phyloP scores from a whole-genome alignment of 2,329 filamentous ascomycete genomes.

The Curvularia lunata region DNA sequence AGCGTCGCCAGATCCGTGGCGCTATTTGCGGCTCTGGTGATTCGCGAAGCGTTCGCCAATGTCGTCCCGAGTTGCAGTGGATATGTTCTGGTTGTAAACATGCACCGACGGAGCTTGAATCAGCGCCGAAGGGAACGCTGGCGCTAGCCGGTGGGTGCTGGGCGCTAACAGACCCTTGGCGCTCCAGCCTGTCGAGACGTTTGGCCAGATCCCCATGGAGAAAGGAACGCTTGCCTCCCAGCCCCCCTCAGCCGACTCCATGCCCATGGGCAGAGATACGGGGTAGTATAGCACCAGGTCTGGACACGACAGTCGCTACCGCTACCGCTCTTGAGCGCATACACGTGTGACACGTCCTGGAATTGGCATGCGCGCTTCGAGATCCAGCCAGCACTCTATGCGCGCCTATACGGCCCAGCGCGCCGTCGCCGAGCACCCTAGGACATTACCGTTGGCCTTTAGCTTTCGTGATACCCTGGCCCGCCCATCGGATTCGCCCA shows the following conservation, averaged over 20 bases:
- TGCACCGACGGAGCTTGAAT: constrained; percentile 5
- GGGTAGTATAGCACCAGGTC: neutral
- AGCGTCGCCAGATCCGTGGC: neutral
- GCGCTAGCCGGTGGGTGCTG: constrained; percentile 1
- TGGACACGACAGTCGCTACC: neutral
- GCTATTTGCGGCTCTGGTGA: constrained; percentile 2
- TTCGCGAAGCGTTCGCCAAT: constrained; percentile 9
- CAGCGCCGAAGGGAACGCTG: neutral
- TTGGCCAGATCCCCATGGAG: constrained; percentile 13
- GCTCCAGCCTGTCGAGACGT: constrained; percentile 3
- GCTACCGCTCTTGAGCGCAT: neutral
- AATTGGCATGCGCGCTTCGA: constrained; percentile 5
- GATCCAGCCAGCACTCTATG: neutral
- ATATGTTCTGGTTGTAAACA: constrained; percentile 1
- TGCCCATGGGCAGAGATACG: neutral
- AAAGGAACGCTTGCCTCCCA: constrained; percentile 1
- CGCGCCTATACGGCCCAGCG: constrained; percentile 13
- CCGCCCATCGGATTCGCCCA: constrained; percentile 1
- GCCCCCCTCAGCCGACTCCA: neutral
- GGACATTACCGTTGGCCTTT: constrained; percentile 7
- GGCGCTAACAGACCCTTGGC: constrained; percentile 7
- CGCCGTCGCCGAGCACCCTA: constrained; percentile 11
- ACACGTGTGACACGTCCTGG: neutral
- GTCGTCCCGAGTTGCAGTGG: constrained; percentile 2
- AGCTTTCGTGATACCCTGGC: constrained; percentile 6